Percentiles rank a stretch among this genome's conserved stretches.
These are phyloP conservation scores for Leccinum colubrinum DNA, from an alignment of 1,284 basidiomycete genomes.

Conservation along the genomic window DNA sequence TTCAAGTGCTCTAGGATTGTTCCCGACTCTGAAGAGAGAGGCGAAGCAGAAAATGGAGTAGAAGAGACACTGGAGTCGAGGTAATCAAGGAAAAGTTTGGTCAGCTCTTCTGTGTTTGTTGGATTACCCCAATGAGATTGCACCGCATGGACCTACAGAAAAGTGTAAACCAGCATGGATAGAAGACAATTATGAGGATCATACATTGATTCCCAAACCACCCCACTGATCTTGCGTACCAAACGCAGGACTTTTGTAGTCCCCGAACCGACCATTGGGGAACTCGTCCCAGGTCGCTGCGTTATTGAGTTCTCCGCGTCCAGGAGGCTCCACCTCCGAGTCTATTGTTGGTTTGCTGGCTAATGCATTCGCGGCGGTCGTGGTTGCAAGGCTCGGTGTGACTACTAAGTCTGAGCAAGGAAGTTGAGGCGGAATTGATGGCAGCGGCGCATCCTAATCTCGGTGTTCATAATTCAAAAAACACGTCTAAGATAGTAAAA, in stretches of 20 bases:
- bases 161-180: neutral
- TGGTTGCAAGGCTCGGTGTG: constrained; percentile 44
- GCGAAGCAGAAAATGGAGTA: constrained; percentile 89
- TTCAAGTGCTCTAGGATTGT: constrained; percentile 82
- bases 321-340: constrained; percentile 47
- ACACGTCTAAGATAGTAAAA: constrained; percentile 10
- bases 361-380: constrained; percentile 57
- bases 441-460: constrained; percentile 40
- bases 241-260: constrained; percentile 94
- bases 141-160: constrained; percentile 58
- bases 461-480: constrained; percentile 5
- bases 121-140: constrained; percentile 84
- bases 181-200: constrained; percentile 13
- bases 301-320: constrained; percentile 71
- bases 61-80: constrained; percentile 65
- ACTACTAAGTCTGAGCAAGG: constrained; percentile 47
- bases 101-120: constrained; percentile 68
- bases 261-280: constrained; percentile 98
- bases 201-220: constrained; percentile 53
- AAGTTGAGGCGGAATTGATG: constrained; percentile 21
- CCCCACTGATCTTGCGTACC: constrained; percentile 80
- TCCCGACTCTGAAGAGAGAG: constrained; percentile 83
- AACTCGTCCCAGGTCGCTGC: constrained; percentile 95
- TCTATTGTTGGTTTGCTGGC: constrained; percentile 42
- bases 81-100: constrained; percentile 77